Evolutionary conservation across 768 basidiomycete genomes (phyloP), one percentile per base, ranked within the genome.

Genomic region (Podaxis carcinomalis): DNA sequence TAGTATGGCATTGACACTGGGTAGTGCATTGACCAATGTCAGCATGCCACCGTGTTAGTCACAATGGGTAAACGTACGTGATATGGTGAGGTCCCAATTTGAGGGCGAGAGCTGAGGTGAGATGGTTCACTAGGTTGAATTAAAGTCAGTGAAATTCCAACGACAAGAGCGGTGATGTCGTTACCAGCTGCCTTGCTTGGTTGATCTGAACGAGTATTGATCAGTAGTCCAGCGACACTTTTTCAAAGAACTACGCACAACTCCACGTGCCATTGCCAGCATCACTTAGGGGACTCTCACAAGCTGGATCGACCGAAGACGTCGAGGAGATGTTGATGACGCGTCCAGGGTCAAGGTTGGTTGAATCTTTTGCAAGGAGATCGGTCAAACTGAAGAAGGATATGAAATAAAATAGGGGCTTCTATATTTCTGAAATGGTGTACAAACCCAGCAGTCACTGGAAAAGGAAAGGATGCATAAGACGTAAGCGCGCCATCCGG

Each of bases 251-350:
- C 25, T 11, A 83, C 90, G 62, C 64, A 93, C 91, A 93, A 68
- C 86, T 87, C 86, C 88, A 94, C 6, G 88, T 83, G 2, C 92
- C 92, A 35, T 74, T 80, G 0, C 86, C 88, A 1, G 70, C 72
- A 2, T 72, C 74, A 21, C 86, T 84, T 21, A 92, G 67, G 0
- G 72, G 60, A 9, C 78, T 77, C 69, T 86, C 83, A 0, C 79
- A 79, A 23, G 68, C 64, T 2, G 89, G 80, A 55, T 77, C 78
- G 21, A 88, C 73, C 6, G 85, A 83, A 0, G 87, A 77, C 3
- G 81, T 79, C 1, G 92, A 93, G 0, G 92, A 92, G 65, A 93
- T 87, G 69, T 93, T 93, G 71, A 94, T 86, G 13, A 94, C 87
- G 27, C 88, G 83, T 1, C 80, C 88, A 2, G 92, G 92, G 66